Percentiles rank a stretch among this genome's conserved stretches.
phyloP scores from a whole-genome alignment of 345 rosid genomes.

The Murraya koenigii region DNA sequence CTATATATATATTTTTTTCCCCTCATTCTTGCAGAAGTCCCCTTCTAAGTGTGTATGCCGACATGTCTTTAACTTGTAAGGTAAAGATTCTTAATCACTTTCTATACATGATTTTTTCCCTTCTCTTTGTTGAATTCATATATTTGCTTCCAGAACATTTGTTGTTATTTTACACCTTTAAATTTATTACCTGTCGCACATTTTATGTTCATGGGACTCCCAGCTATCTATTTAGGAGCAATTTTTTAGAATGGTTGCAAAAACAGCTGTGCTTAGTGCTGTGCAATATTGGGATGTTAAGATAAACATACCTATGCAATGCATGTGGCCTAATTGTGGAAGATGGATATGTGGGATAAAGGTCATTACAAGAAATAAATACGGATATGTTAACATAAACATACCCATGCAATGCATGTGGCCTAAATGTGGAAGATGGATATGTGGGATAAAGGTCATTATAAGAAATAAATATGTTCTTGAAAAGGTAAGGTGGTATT shows the following conservation, averaged over 20 bases:
- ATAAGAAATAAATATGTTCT: not conserved
- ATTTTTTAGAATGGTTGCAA: not conserved
- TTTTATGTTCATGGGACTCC: not conserved
- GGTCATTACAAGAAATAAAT: too few relatives aligned
- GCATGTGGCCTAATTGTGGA: not conserved
- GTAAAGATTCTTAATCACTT: slow-evolving; percentile 33
- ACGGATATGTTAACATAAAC: not conserved
- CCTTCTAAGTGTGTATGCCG: slow-evolving; percentile 93
- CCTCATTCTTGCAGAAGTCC: slow-evolving; percentile 58
- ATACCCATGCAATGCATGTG: not conserved
- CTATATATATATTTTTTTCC: not conserved
- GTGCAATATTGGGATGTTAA: not conserved
- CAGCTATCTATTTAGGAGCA: not conserved
- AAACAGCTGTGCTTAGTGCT: not conserved
- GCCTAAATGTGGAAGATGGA: not conserved
- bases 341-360: not conserved
- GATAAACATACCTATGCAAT: not conserved
- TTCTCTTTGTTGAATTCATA: slow-evolving; percentile 6
- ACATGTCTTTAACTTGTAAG: slow-evolving; percentile 95
- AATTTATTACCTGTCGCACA: not conserved
- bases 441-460: not conserved
- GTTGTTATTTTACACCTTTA: not conserved
- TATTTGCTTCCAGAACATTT: not conserved
- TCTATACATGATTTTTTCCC: not conserved
- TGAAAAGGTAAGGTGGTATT: not conserved